Evolutionary conservation across 306 rosid genomes (phyloP), one percentile per base, ranked within the genome.

Genomic region (Casuarina equisetifolia): DNA sequence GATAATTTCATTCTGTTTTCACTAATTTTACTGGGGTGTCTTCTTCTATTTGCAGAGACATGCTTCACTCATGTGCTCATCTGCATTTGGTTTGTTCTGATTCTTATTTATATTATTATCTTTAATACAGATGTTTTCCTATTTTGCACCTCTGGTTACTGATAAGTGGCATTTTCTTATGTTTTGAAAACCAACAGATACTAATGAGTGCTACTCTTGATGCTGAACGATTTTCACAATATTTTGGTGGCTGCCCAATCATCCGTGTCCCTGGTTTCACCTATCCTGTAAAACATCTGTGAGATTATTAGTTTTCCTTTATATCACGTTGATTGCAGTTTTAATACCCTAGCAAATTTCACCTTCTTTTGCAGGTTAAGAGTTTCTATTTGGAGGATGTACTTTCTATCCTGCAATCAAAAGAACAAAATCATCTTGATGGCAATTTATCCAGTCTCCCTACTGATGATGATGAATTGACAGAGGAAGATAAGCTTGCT

Each of bases 151-250:
- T 68, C 64, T 66, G 7, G 19, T 58, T 58, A 67, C 51, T 9
- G 44, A 71, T 38, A 5, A 54, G 9, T 17, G 46, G 38, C 11
- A 45, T 32, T 40, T 42, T 74, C 74, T 61, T 72, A 25, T 77
- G 70, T 52, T 72, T 12, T 58, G 61, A 44, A 55, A 17, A 16
- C 19, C 35, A 72, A 77, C 92, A 95, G 99, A 88, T 95, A 86
- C 77, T 95, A 69, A 95, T 92, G 99, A 95, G 99, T 84, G 99
- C 99, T 63, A 95, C 99, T 45, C 54, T 95, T 72, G 96, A 92
- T 80, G 90, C 92, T 69, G 88, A 63, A 25, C 91, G 97, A 48
- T 95, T 95, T 88, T 92, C 99, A 15, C 84, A 89, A 70, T 95
- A 95, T 82, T 95, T 95, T 86, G 99, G 97, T 75, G 89, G 90